A percentile compares a stretch with the other conserved stretches of the same genome.
These are phyloP conservation scores for Ustilago vetiveriae DNA, from an alignment of 1,284 basidiomycete species.

Conservation along the genomic window DNA sequence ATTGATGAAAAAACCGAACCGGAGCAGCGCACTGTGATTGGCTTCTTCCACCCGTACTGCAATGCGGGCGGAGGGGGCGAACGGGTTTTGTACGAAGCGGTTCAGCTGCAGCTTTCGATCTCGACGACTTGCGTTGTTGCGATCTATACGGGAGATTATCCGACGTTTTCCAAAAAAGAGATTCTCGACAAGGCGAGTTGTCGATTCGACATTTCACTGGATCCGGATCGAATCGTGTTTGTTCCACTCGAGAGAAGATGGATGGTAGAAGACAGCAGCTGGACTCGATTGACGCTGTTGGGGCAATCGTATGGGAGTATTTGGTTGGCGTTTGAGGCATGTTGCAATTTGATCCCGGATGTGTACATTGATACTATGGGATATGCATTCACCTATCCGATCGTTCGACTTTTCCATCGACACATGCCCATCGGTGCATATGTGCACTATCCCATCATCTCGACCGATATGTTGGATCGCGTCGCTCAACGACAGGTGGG, in stretches of 20 bases:
- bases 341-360: conserved; percentile 79
- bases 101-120: conserved; percentile 79
- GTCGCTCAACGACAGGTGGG: conserved; percentile 73
- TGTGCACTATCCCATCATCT: conserved; percentile 94
- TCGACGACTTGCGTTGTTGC: conserved; percentile 78
- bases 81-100: conserved; percentile 91
- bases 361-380: conserved; percentile 98
- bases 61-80: conserved; percentile 98
- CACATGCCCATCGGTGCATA: conserved; percentile 84
- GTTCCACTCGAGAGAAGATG: conserved; percentile 78
- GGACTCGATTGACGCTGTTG: conserved; percentile 87
- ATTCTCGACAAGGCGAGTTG: conserved; percentile 73
- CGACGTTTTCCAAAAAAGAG: conserved; percentile 74
- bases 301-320: conserved; percentile 91
- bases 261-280: conserved; percentile 82
- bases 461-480: conserved; percentile 88
- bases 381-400: conserved; percentile 89
- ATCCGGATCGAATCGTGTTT: conserved; percentile 77
- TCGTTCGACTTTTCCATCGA: conserved; percentile 74
- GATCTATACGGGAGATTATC: conserved; percentile 80
- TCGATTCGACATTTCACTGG: conserved; percentile 82
- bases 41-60: conserved; percentile 95
- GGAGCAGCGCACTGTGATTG: conserved; percentile 66
- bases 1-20: conserved; percentile 23
- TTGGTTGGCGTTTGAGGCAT: conserved; percentile 82